Base-by-base conservation (phyloP, 2,329 filamentous ascomycete genomes). In the Phyllosticta citribraziliensis region DNA sequence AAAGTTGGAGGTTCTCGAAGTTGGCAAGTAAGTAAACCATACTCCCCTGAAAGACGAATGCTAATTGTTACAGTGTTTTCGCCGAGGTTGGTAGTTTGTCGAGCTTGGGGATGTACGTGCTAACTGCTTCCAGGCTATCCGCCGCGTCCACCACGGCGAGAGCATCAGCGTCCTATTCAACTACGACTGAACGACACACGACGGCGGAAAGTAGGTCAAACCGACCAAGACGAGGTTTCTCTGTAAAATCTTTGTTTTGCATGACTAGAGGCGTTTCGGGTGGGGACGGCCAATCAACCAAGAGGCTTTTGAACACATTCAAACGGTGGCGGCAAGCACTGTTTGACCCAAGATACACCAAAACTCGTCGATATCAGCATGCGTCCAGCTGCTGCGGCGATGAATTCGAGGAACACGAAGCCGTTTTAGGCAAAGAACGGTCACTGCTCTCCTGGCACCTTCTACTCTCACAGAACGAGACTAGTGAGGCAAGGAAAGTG, bases 151-250 rank as follows among this genome's bases (percentile, higher is more conserved):
- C 76, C 92, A 97, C 74, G 94, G 94, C 69, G 94, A 99, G 79
- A 96, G 91, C 70, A 96, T 99, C 76, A 96, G 91, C 73, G 90
- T 94, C 64, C 82, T 99, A 57, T 99, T 99, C 76, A 88, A 91
- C 72, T 88, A 90, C 75, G 88, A 90, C 72, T 91, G 52, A 61
- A 55, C 19, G 56, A 73, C 72, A 54, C 47, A 25, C 24, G 20
- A 40, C 50, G 35, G 30, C 40, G 40, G 17, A 47, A n/a, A 47
- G 40, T n/a, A 17, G 40, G 40, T 47, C 40, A n/a, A 47, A 8
- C 40, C 14, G 47, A 61, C 50, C n/a, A 52, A 52, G 53, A 55
- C 52, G 22, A 51, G 47, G 54, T 30, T 50, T 54, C 40, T 25
- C 47, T 61, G 59, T 61, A 61, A 52, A 52, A 61, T 40, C 27